Conservation (phyloP, 2,329 filamentous ascomycete genomes). For the Trichoderma sp. region DNA sequence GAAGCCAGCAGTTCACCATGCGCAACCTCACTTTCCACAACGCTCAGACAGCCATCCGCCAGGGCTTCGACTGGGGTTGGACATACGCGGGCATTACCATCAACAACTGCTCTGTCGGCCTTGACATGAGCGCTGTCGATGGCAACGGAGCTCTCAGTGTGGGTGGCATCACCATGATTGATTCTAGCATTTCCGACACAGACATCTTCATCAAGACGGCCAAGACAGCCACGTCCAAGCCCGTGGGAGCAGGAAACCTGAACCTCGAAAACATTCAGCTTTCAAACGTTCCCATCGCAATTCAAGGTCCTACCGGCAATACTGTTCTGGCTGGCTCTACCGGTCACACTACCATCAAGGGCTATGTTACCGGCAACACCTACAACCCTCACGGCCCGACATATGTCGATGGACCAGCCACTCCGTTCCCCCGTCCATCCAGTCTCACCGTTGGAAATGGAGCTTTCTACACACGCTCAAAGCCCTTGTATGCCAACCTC, state of each 20-base stretch:
- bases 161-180: conserved; percentile 65
- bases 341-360: background rate
- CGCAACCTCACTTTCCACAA: conserved; percentile 65
- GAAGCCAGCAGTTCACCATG: conserved; percentile 71
- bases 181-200: conserved; percentile 68
- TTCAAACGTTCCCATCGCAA: background rate
- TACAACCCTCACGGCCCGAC: background rate
- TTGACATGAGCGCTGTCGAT: conserved; percentile 57
- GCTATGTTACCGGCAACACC: background rate
- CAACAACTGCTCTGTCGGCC: conserved; percentile 61
- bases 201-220: conserved; percentile 63
- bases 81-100: conserved; percentile 66
- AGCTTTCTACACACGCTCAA: background rate
- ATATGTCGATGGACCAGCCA: background rate
- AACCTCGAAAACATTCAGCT: background rate
- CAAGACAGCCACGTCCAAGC: background rate
- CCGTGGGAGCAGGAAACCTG: background rate
- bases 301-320: background rate
- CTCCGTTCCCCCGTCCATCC: background rate
- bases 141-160: background rate
- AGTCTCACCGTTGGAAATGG: background rate
- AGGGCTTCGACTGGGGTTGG: conserved; percentile 77
- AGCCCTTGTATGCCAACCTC: background rate
- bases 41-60: conserved; percentile 64
- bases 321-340: background rate